phyloP scores from a whole-genome alignment of 2,329 filamentous ascomycete species.

The Sporothrix inflata region DNA sequence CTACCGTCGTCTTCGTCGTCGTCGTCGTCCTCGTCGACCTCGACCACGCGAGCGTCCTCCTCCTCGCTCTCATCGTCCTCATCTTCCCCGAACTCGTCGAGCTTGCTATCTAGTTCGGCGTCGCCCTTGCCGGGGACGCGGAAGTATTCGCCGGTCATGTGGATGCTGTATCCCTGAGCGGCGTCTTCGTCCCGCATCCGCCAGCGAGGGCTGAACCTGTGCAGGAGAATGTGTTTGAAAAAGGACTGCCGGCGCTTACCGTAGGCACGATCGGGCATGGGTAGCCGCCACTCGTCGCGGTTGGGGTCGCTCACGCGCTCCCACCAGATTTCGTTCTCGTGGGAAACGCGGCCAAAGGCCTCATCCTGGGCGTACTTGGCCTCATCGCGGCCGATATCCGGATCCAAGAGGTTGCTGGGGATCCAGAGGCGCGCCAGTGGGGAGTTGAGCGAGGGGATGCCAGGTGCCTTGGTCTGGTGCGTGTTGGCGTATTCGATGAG shows the following conservation, averaged over 20 bases:
- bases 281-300: conserved; percentile 60
- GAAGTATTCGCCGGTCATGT: conserved; percentile 42
- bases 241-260: conserved; percentile 60
- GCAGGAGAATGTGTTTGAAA: conserved; percentile 62
- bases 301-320: conserved; percentile 62
- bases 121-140: conserved; percentile 42
- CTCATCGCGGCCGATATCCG: conserved; percentile 55
- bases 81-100: neutral
- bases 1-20: neutral
- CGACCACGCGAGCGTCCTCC: neutral
- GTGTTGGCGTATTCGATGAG: conserved; percentile 59
- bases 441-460: conserved; percentile 54
- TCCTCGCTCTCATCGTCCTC: conserved; percentile 30
- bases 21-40: conserved; percentile 17
- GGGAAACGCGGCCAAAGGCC: conserved; percentile 62
- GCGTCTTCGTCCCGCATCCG: conserved; percentile 47
- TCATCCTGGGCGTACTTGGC: conserved; percentile 64
- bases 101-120: conserved; percentile 39
- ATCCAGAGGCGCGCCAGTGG: conserved; percentile 62
- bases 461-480: conserved; percentile 53
- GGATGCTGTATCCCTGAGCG: conserved; percentile 30
- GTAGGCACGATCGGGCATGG: conserved; percentile 64
- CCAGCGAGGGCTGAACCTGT: conserved; percentile 56
- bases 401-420: conserved; percentile 51
- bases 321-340: conserved; percentile 70